Percentiles rank a stretch among this genome's conserved stretches.
Conservation (phyloP, 306 rosid genomes). For the Argentina anserina region DNA sequence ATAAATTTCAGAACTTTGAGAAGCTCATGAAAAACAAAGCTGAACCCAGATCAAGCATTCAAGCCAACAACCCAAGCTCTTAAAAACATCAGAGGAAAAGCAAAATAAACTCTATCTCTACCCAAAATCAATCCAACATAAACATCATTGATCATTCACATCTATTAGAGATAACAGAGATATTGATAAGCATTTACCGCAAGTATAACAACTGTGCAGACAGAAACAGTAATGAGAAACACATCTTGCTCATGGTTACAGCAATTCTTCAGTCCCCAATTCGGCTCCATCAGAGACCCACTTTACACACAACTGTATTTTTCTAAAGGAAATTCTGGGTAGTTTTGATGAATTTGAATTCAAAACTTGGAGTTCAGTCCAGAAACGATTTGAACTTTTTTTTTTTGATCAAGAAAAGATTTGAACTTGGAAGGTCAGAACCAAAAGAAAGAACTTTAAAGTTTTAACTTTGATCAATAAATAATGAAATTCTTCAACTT, state of each 20-base stretch:
- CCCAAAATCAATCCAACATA: conserved; percentile 6
- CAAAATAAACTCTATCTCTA: background rate
- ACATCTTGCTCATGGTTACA: conserved; percentile 65
- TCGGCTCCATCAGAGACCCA: conserved; percentile 37
- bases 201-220: conserved; percentile 57
- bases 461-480: background rate
- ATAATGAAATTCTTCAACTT: background rate
- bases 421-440: background rate
- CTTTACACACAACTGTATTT: background rate
- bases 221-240: conserved; percentile 45
- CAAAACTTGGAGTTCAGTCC: background rate
- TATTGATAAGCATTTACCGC: conserved; percentile 35
- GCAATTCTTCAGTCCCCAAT: conserved; percentile 61
- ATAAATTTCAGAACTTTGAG: background rate
- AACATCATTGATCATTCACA: background rate
- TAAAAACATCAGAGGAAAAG: background rate
- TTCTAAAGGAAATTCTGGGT: background rate
- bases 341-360: background rate
- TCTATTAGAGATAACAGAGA: background rate
- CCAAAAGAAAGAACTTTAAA: background rate
- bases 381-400: conserved; percentile 8
- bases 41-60: conserved; percentile 22
- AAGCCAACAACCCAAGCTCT: background rate
- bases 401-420: too few species aligned
- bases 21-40: background rate